Conservation (phyloP, 768 basidiomycete genomes). For the Russula earlei region DNA sequence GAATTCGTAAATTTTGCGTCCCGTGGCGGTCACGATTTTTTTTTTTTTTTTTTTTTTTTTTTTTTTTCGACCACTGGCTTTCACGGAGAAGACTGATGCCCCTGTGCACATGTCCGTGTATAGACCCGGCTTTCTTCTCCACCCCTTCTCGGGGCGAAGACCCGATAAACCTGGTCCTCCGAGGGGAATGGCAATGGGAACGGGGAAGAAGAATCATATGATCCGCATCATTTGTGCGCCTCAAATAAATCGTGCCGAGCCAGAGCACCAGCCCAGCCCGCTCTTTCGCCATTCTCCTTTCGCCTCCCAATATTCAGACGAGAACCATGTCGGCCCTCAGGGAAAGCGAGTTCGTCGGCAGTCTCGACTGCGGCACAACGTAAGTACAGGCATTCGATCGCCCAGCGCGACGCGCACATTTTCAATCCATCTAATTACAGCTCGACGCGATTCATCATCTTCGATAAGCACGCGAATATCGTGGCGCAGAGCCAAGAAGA, state of each 20-base stretch:
- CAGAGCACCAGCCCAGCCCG: not conserved
- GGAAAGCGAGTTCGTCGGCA: slow-evolving; percentile 79
- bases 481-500: slow-evolving; percentile 85
- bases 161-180: too few species aligned
- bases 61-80: too few species aligned
- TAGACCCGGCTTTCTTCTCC: too few species aligned
- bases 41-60: too few species aligned
- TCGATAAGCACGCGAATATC: slow-evolving; percentile 80
- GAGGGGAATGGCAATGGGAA: not conserved
- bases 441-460: slow-evolving; percentile 86
- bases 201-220: slow-evolving; percentile 19
- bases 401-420: not conserved
- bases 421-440: slow-evolving; percentile 32
- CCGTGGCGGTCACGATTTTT: too few species aligned
- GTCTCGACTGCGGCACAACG: slow-evolving; percentile 94
- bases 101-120: too few species aligned
- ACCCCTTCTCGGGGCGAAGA: too few species aligned
- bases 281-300: not conserved
- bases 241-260: not conserved
- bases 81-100: too few species aligned
- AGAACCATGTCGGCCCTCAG: slow-evolving; percentile 32
- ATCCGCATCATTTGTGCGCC: not conserved
- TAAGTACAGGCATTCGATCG: slow-evolving; percentile 31
- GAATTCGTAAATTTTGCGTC: too few species aligned
- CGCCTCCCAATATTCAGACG: not conserved